These are phyloP conservation scores for Grifola frondosa DNA, from an alignment of 1,284 basidiomycete species.

Conservation along the genomic window DNA sequence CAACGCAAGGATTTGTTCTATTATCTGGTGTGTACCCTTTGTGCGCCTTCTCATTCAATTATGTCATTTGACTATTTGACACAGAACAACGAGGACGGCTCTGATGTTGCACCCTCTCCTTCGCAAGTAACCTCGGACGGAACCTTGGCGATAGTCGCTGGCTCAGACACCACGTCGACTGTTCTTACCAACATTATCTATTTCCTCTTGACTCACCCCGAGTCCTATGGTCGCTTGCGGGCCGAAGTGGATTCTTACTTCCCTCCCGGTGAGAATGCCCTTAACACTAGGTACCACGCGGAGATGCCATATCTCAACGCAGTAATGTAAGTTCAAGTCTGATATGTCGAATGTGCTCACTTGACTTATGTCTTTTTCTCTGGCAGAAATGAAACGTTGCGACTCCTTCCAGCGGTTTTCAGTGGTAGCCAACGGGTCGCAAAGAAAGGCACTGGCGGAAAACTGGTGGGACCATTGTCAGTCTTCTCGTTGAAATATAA, in stretches of 20 bases:
- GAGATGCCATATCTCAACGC: constrained; percentile 35
- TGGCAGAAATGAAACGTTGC: constrained; percentile 61
- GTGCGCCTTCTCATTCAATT: not conserved
- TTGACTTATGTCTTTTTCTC: constrained; percentile 4
- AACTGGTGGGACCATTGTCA: constrained; percentile 28
- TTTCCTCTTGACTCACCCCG: constrained; percentile 24
- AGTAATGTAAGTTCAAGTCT: constrained; percentile 27
- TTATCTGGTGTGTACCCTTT: constrained; percentile 15
- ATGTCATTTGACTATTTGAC: not conserved
- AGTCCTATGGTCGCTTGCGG: constrained; percentile 23
- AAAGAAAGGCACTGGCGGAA: constrained; percentile 23
- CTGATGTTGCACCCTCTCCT: constrained; percentile 17
- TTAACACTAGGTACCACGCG: constrained; percentile 24
- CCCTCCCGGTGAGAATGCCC: constrained; percentile 26
- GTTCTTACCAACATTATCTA: constrained; percentile 24
- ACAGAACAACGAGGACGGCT: constrained; percentile 26
- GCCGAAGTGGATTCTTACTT: constrained; percentile 32
- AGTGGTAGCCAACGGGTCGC: constrained; percentile 51
- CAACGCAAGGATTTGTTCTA: constrained; percentile 25
- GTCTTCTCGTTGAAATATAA: constrained; percentile 6
- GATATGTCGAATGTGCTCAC: constrained; percentile 16
- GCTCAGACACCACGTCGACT: constrained; percentile 35
- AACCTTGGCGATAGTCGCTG: constrained; percentile 25
- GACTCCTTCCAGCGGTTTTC: constrained; percentile 58
- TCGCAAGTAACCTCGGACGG: constrained; percentile 21